Percentiles rank a stretch among this genome's conserved stretches.
Conservation (phyloP, 169 alveolate genomes). For the Plasmodium inui region DNA sequence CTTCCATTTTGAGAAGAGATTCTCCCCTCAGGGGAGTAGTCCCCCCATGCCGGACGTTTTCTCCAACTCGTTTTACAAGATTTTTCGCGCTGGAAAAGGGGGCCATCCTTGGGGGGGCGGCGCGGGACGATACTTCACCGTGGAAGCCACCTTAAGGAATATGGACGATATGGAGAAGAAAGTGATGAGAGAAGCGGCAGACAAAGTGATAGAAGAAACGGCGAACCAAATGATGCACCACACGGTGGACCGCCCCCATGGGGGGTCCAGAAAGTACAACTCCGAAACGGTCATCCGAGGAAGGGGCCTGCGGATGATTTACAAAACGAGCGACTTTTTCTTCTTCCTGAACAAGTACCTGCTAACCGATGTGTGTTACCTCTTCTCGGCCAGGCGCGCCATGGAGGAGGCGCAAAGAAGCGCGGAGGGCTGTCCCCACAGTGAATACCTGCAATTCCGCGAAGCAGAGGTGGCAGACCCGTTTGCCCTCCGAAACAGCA, state of each 20-base stretch:
- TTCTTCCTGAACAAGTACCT: constrained; percentile 38
- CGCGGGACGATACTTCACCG: background rate
- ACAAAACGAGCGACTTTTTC: constrained; percentile 46
- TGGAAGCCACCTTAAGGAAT: constrained; percentile 7
- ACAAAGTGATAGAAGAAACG: background rate
- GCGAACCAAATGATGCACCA: background rate
- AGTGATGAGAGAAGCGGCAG: background rate
- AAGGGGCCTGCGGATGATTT: background rate
- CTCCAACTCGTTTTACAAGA: background rate
- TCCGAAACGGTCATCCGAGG: constrained; percentile 20
- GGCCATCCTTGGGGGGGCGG: background rate
- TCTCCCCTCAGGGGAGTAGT: background rate
- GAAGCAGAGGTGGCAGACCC: background rate
- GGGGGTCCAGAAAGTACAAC: background rate
- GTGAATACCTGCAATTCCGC: background rate
- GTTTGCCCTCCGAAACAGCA: background rate
- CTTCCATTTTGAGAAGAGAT: background rate
- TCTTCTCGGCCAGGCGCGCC: constrained; percentile 32
- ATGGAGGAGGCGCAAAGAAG: background rate
- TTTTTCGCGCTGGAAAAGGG: background rate
- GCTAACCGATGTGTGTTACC: constrained; percentile 4
- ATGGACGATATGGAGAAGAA: background rate
- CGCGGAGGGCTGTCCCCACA: too few relatives aligned
- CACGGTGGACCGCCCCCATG: background rate
- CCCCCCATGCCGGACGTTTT: background rate